Base-by-base conservation (phyloP, 805 yeast genomes). In the Blastobotrys mokoenaii region DNA sequence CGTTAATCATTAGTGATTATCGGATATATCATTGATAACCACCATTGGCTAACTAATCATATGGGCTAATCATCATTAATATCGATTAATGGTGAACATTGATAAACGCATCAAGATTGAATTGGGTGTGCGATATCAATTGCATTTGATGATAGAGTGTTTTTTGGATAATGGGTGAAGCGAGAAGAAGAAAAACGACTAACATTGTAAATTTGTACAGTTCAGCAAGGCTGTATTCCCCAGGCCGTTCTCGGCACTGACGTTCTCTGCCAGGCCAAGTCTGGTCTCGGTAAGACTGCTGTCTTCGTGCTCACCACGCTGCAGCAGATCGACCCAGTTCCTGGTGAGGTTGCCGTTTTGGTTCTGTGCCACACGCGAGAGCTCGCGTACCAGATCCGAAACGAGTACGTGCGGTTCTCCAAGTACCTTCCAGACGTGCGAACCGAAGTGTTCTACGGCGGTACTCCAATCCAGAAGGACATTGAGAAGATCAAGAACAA, bases 201-300 rank as follows among this genome's bases (percentile, higher is more conserved):
- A 22, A 22, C 27, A 22, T 22, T 22, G 27, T 22, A 22, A 22
- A 22, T 22, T n/a, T 27, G 46, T 20, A 12, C 64, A 84, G 98
- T 90, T 56, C 98, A 90, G 73, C 98, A 90, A 73, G 90, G 87
- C 57, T 86, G 96, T 70, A 93, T 90, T 62, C 98, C 98, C 45
- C 97, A 93, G 72, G 85, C 97, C 46, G 87, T 90, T 63, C 83
- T 90, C 58, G 98, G 97, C 63, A 90, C 96, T 51, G 98, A 90
- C 65, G 97, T 90, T 48, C 72, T 90, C 56, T 93, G 98, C 73
- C 98, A 90, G 76, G 98, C 98, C 68, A 90, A 93, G 74, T 93
- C 98, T 40, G 98, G 98, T 84, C 76, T 93, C 57, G 98, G 98
- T 81, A 90, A 90, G 69, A 90, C 98, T 49, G 98, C 98, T 39